Base-by-base conservation (phyloP, 2,329 filamentous ascomycete genomes). In the Hirsutella rhossiliensis region DNA sequence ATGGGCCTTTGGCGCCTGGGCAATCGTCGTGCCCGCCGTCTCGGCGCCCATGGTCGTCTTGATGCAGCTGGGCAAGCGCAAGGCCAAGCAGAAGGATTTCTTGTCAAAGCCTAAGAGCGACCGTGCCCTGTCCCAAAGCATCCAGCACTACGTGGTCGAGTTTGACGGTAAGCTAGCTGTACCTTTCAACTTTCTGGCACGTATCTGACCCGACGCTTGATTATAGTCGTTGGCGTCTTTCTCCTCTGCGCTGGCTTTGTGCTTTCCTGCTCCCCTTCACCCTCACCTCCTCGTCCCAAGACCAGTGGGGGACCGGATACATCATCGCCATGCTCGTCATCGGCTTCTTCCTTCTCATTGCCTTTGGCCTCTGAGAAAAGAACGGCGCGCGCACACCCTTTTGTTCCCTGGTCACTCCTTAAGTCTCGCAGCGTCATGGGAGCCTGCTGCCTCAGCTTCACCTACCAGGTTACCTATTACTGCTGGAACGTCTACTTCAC, bases 1-100 rank as follows among this genome's bases (percentile, higher is more conserved):
- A 34, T 86, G 81, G 82, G 80, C 71, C 2, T 85, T 80, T 53
- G 82, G 79, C 32, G 68, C 72, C 50, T 85, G 82, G 60, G 69
- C 75, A 36, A 78, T 87, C 50, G 69, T 85, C 46, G 65, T 78
- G 4, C 80, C 81, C 1, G 61, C 72, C 37, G 69, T 81, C 38
- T 75, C 73, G 23, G 47, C 78, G n/a, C 82, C 83, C 0, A 65
- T 86, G n/a, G 73, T 75, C 30, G 54, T 67, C 13, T 62, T 83
- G 9, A 67, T 84, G 49, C 62, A 74, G 45, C 59, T 68, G 51
- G 77, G 81, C 54, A 71, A 76, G 44, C 62, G 61, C 41, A 77
- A 76, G 54, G 80, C 80, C 7, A 67, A 67, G 53, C 66, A 64
- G 29, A 53, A 64, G 11, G 76, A 76, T 1, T 53, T 75, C 2